These are phyloP conservation scores for Fremontodendron californicum DNA, from an alignment of 345 rosid species.

Conservation along the genomic window DNA sequence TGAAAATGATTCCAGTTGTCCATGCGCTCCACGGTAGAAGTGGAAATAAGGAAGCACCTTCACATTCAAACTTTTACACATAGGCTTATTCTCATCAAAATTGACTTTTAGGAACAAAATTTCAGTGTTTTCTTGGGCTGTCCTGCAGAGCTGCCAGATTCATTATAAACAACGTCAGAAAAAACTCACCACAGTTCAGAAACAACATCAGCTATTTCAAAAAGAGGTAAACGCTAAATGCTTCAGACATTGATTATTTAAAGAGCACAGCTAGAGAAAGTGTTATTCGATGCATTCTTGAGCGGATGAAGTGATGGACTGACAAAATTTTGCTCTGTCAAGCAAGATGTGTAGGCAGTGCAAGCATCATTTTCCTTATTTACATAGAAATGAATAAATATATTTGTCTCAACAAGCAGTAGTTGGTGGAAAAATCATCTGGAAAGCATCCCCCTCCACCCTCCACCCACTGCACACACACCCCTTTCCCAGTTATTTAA, in stretches of 20 bases:
- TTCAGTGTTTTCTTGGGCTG: slow-evolving; percentile 71
- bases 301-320: not conserved
- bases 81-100: slow-evolving; percentile 84
- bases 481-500: not conserved
- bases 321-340: not conserved
- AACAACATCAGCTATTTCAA: not conserved
- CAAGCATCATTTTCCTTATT: not conserved
- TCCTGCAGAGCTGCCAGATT: slow-evolving; percentile 71
- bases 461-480: not conserved
- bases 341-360: not conserved
- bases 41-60: slow-evolving; percentile 86
- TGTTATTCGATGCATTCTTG: not conserved
- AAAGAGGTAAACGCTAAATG: not conserved
- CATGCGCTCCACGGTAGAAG: slow-evolving; percentile 76
- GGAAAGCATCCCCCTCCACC: not conserved
- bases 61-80: slow-evolving; percentile 88
- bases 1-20: slow-evolving; percentile 81
- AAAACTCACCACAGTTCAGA: not conserved
- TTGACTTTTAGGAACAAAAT: slow-evolving; percentile 80
- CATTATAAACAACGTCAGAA: slow-evolving; percentile 13
- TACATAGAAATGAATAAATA: not conserved
- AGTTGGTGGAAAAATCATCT: not conserved
- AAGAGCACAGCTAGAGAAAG: not conserved
- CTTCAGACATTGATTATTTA: not conserved
- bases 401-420: not conserved